These are phyloP conservation scores for Stephania cephalantha DNA, from an alignment of 164 flowering plant species.

Conservation along the genomic window DNA sequence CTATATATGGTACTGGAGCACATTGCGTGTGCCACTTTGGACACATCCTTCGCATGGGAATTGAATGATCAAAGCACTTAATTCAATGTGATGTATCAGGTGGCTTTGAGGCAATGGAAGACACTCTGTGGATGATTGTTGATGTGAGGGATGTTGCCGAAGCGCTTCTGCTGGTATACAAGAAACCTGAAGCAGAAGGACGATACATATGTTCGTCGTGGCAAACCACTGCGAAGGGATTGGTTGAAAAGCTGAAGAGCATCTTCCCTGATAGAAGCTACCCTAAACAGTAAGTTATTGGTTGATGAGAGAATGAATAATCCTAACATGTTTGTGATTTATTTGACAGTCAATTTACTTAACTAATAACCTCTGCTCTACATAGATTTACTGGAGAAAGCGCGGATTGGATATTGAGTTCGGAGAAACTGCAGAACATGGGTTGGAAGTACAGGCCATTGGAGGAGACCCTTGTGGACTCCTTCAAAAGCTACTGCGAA, in stretches of 20 bases:
- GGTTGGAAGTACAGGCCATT: conserved; percentile 42
- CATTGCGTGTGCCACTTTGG: too few species aligned
- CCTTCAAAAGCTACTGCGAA: neutral
- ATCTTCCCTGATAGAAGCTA: conserved; percentile 14
- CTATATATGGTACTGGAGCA: too few species aligned
- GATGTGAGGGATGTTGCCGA: conserved; percentile 62
- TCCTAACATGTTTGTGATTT: too few species aligned
- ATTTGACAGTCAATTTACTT: too few species aligned
- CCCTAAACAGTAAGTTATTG: conserved; percentile 13
- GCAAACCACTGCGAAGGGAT: neutral
- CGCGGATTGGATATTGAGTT: conserved; percentile 7
- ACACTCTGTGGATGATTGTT: conserved; percentile 23
- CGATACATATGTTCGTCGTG: conserved; percentile 18
- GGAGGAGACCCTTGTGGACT: conserved; percentile 39
- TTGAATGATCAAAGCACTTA: too few species aligned
- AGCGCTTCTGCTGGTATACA: conserved; percentile 40
- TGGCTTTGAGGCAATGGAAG: conserved; percentile 20
- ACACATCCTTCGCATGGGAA: too few species aligned
- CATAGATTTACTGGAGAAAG: conserved; percentile 11
- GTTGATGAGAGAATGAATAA: too few species aligned
- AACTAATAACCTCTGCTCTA: too few species aligned
- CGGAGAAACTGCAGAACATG: conserved; percentile 34
- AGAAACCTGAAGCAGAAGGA: conserved; percentile 54
- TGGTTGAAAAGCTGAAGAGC: conserved; percentile 15
- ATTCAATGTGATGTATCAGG: conserved; percentile 21